A percentile compares a stretch with the other conserved stretches of the same genome.
Conservation (phyloP, 345 rosid genomes). For the Turnera subulata region DNA sequence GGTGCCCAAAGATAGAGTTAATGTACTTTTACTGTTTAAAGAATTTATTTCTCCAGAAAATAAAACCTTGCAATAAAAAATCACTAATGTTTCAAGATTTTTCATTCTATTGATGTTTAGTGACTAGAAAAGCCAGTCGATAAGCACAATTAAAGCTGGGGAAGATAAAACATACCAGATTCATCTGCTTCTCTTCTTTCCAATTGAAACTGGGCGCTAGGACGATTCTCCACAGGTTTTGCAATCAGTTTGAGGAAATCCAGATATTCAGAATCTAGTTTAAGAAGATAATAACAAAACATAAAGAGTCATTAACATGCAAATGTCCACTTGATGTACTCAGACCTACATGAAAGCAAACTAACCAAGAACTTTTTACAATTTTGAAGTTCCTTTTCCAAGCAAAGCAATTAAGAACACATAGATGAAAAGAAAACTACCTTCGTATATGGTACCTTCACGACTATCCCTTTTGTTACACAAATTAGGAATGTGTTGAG, state of each 20-base stretch:
- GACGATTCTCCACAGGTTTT: conserved; percentile 59
- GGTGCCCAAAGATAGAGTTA: too few species aligned
- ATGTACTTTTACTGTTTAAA: not conserved
- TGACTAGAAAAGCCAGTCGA: too few species aligned
- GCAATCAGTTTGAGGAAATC: conserved; percentile 64
- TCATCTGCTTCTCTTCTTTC: conserved; percentile 66
- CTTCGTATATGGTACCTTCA: conserved; percentile 59
- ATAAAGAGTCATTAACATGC: not conserved
- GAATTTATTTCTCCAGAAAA: not conserved
- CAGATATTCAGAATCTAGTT: conserved; percentile 59
- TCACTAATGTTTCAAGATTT: not conserved
- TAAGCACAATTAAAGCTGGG: not conserved
- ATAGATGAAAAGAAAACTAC: conserved; percentile 14
- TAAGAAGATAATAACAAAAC: not conserved
- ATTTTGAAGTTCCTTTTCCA: not conserved
- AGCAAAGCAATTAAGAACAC: not conserved
- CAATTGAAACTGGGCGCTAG: conserved; percentile 59
- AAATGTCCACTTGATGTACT: too few species aligned
- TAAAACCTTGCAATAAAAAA: not conserved
- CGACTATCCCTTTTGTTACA: conserved; percentile 49
- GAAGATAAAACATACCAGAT: conserved; percentile 39
- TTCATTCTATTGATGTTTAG: too few species aligned
- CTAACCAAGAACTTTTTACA: not conserved
- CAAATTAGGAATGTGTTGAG: conserved; percentile 54
- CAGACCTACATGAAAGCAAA: too few species aligned